Conservation (phyloP, 805 yeast species). For the Tetrapisispora namnaoensis region DNA sequence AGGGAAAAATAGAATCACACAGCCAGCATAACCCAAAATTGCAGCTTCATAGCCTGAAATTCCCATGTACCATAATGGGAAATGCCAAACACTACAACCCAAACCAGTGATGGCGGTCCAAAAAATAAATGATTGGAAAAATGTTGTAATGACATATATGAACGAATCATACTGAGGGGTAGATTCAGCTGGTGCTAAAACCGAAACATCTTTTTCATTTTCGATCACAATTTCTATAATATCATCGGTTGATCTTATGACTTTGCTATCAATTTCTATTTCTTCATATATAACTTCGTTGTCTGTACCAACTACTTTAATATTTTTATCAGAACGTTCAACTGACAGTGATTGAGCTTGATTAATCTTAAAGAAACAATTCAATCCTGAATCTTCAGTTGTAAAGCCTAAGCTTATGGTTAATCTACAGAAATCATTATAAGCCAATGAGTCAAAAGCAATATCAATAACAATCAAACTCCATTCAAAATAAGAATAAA, state of each 20-base stretch:
- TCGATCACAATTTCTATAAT: constrained; percentile 17
- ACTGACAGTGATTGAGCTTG: not conserved
- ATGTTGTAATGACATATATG: constrained; percentile 29
- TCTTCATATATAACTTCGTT: not conserved
- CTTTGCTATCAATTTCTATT: not conserved
- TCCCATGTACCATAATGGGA: constrained; percentile 98
- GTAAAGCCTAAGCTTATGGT: constrained; percentile 31
- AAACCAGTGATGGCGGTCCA: constrained; percentile 81
- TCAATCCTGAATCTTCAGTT: constrained; percentile 14
- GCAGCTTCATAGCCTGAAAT: constrained; percentile 87
- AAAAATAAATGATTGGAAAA: constrained; percentile 62
- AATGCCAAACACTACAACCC: constrained; percentile 87
- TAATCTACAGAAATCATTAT: constrained; percentile 57
- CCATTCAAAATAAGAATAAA: constrained; percentile 95
- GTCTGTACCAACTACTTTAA: constrained; percentile 4
- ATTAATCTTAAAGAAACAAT: constrained; percentile 11
- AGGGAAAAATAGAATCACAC: constrained; percentile 44
- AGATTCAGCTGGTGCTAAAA: constrained; percentile 6
- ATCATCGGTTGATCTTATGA: constrained; percentile 7
- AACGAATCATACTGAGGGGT: constrained; percentile 16
- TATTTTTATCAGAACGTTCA: not conserved
- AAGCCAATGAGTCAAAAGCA: constrained; percentile 73
- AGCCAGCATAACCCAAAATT: constrained; percentile 47
- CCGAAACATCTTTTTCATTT: constrained; percentile 15
- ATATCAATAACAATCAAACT: constrained; percentile 72